phyloP scores from a whole-genome alignment of 164 flowering plant species.

The Malania oleifera region DNA sequence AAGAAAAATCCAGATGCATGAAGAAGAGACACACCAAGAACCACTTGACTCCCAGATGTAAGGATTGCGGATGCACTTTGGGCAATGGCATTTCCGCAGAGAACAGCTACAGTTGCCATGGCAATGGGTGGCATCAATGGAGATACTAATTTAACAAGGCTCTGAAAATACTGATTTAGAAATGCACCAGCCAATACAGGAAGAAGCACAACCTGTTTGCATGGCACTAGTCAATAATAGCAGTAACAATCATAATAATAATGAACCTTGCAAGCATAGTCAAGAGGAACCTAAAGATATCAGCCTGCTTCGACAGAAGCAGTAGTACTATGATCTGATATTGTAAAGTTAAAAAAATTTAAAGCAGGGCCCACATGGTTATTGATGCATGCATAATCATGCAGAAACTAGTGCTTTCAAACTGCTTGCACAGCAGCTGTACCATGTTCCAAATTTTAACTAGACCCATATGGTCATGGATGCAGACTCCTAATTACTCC shows the following conservation, averaged over 20 bases:
- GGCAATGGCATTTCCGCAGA: constrained; percentile 84
- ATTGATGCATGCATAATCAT: too few relatives aligned
- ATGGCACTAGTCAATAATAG: background rate
- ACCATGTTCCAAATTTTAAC: too few relatives aligned
- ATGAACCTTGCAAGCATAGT: background rate
- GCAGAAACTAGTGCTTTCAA: too few relatives aligned
- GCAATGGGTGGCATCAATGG: constrained; percentile 86
- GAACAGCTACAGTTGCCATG: constrained; percentile 69
- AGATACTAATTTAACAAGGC: constrained; percentile 60
- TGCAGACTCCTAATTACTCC: too few relatives aligned
- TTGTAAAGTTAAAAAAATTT: too few relatives aligned
- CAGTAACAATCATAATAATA: background rate
- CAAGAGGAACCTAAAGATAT: too few relatives aligned
- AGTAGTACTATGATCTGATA: too few relatives aligned
- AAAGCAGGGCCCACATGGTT: too few relatives aligned
- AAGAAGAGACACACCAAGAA: constrained; percentile 53
- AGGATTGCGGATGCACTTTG: constrained; percentile 77
- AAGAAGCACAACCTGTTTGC: constrained; percentile 74
- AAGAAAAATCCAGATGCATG: constrained; percentile 84
- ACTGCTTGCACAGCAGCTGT: too few relatives aligned
- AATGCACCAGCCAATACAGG: constrained; percentile 80
- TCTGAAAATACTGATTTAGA: constrained; percentile 69
- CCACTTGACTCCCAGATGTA: constrained; percentile 71
- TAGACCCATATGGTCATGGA: too few relatives aligned
- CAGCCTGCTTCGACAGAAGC: too few relatives aligned